Evolutionary conservation across 2,329 filamentous ascomycete genomes (phyloP), one percentile per base, ranked within the genome.

Genomic region (Sporothrix schenckii): DNA sequence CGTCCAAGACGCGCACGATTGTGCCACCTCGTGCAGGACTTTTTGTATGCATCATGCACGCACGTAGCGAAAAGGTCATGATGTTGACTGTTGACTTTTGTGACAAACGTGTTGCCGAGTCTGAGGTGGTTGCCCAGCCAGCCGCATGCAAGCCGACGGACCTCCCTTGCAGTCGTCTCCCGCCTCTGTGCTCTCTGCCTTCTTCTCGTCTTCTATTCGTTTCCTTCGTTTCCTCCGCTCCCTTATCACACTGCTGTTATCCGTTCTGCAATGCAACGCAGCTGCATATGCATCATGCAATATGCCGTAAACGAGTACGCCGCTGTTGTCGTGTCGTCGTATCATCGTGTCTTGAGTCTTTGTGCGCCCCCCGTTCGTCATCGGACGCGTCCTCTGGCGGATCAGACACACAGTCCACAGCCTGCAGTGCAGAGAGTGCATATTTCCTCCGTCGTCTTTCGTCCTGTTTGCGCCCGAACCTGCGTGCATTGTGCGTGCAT

Each of bases 271-370:
- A 63, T 56, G 52, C 39, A 21, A 56, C 52, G 21, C 14, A n/a
- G 50, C 66, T 68, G 66, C 66, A 68, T 68, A 68, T 68, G 66
- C 66, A 69, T 60, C 13, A 53, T 69, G 53, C 66, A 69, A 63
- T 63, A 47, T 41, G 39, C 60, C 60, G 21, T 63, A 61, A 61
- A 61, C 56, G 34, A 41, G 44, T 61, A 41, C n/a, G 34, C n/a
- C 56, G n/a, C 14, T n/a, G 56, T 24, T 19, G n/a, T 60, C 56
- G 50, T 19, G 19, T 56, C 53, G 53, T 34, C 27, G 53, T 39
- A 16, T 54, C 52, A 11, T 58, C 27, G n/a, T 60, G 34, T 60
- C 30, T 52, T 24, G 56, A 19, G 56, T 41, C 34, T 10, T 41
- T 60, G 7, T 60, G 30, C 4, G 41, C 21, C 24, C 19, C 19